phyloP scores from a whole-genome alignment of 306 rosid genomes.

The Lathyrus sativus region DNA sequence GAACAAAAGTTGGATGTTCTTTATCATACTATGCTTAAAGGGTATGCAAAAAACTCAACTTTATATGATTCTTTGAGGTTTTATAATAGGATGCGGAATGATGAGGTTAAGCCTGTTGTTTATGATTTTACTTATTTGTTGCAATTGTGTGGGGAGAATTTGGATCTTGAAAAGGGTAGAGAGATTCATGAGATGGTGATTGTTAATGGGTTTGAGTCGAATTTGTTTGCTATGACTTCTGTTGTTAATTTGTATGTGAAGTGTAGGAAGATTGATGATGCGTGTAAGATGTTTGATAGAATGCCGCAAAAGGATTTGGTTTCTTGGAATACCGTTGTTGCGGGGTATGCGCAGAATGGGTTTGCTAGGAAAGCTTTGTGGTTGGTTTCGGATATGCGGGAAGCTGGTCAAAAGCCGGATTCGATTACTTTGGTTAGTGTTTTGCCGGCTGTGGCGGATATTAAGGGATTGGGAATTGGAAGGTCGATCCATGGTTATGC shows the following conservation, averaged over 20 bases:
- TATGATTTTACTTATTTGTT: conserved; percentile 84
- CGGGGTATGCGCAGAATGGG: conserved; percentile 86
- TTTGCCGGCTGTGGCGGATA: conserved; percentile 83
- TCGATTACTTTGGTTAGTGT: conserved; percentile 75
- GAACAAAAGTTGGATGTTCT: conserved; percentile 69
- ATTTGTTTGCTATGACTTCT: conserved; percentile 84
- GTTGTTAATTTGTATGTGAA: conserved; percentile 76
- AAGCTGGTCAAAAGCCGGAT: conserved; percentile 67
- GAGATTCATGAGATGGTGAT: conserved; percentile 79
- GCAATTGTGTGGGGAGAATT: conserved; percentile 65
- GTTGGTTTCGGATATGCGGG: conserved; percentile 69
- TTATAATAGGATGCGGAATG: conserved; percentile 60
- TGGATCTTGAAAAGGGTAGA: conserved; percentile 71
- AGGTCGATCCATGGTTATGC: conserved; percentile 73
- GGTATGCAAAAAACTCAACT: conserved; percentile 68
- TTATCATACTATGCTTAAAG: conserved; percentile 87
- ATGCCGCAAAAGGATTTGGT: conserved; percentile 83
- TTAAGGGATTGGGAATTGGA: conserved; percentile 64
- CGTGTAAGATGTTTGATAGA: conserved; percentile 82
- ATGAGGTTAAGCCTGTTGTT: conserved; percentile 70
- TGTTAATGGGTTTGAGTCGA: conserved; percentile 57
- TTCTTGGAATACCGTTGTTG: conserved; percentile 76
- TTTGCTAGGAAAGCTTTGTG: conserved; percentile 56
- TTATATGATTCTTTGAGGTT: conserved; percentile 52
- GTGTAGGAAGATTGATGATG: conserved; percentile 67